Conservation (phyloP, 2,329 filamentous ascomycete species). For the Sporothrix luriei region DNA sequence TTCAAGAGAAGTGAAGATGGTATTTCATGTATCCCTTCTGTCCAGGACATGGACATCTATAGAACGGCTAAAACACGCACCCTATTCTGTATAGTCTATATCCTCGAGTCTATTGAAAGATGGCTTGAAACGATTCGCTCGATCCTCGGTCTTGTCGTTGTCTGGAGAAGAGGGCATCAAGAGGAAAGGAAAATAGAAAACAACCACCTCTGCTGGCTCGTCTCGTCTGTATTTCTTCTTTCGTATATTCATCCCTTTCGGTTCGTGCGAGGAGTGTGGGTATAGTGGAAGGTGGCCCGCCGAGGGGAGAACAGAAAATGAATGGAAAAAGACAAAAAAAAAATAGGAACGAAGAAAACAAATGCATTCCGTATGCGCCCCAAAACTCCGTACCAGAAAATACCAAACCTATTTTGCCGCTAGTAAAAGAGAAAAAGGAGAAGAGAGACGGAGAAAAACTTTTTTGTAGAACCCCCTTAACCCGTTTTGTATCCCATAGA, state of each 20-base stretch:
- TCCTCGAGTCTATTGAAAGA: slow-evolving; percentile 3
- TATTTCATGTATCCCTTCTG: slow-evolving; percentile 18
- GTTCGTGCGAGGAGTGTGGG: slow-evolving; percentile 8
- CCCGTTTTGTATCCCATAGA: slow-evolving; percentile 24
- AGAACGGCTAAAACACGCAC: background rate
- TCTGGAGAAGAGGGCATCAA: background rate
- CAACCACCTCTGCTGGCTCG: background rate
- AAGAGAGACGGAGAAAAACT: background rate
- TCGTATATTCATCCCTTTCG: slow-evolving; percentile 11
- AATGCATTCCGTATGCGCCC: background rate
- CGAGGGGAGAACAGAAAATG: background rate
- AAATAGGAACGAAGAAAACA: background rate
- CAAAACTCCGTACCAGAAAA: slow-evolving; percentile 20
- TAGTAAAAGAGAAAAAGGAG: background rate
- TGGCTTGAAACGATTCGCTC: background rate
- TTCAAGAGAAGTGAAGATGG: slow-evolving; percentile 24
- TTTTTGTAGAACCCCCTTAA: slow-evolving; percentile 15
- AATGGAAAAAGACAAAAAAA: background rate
- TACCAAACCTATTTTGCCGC: slow-evolving; percentile 17
- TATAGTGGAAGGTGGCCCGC: slow-evolving; percentile 10
- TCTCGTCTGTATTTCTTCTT: background rate
- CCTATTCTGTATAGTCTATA: background rate
- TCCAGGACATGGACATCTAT: background rate
- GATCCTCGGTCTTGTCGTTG: background rate
- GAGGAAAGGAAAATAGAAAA: background rate